Evolutionary conservation across 1,284 basidiomycete genomes (phyloP).

Genomic region (Boletus subluridellus): DNA sequence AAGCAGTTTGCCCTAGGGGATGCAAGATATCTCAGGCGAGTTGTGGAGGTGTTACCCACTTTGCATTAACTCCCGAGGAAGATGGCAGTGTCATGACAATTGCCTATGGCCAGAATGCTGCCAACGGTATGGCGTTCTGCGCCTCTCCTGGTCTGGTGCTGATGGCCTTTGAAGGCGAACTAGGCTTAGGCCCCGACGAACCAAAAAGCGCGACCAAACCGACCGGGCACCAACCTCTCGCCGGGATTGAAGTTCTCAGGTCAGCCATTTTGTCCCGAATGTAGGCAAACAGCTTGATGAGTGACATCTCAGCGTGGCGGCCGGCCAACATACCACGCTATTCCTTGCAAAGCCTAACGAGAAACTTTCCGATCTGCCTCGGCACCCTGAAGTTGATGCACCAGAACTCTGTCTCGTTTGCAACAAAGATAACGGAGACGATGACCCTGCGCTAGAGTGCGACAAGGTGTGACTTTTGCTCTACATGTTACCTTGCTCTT

Average conservation of each 20-base stretch:
- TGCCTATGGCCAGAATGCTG: conserved; percentile 80
- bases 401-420: conserved; percentile 75
- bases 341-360: conserved; percentile 73
- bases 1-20: conserved; percentile 43
- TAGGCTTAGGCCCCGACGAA: conserved; percentile 76
- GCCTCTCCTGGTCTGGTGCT: neutral
- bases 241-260: conserved; percentile 76
- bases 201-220: conserved; percentile 89
- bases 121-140: conserved; percentile 51
- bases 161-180: conserved; percentile 50
- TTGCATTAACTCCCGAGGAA: conserved; percentile 69
- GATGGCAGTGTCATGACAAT: conserved; percentile 77
- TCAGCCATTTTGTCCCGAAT: conserved; percentile 35
- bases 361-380: conserved; percentile 66
- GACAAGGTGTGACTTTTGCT: conserved; percentile 63
- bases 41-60: conserved; percentile 89
- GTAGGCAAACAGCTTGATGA: neutral
- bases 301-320: conserved; percentile 58
- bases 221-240: conserved; percentile 63
- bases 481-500: neutral
- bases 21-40: conserved; percentile 67
- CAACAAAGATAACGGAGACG: conserved; percentile 60
- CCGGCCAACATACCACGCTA: conserved; percentile 81
- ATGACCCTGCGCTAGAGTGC: conserved; percentile 72
- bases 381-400: conserved; percentile 73